Percentiles rank a stretch among this genome's conserved stretches.
Conservation (phyloP, 805 yeast species). For the Lachancea sp. region DNA sequence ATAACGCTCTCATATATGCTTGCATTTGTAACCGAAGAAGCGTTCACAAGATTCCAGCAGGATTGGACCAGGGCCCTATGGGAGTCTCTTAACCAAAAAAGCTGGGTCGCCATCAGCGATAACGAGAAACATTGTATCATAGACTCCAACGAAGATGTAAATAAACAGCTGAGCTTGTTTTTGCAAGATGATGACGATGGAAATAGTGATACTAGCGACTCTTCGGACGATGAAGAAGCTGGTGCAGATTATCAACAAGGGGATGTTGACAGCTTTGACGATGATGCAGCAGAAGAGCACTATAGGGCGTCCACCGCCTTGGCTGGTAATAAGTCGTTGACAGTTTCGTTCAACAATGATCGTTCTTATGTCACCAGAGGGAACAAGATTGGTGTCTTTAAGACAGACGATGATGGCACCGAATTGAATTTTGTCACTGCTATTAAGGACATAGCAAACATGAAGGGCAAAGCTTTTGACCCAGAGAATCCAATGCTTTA, state of each 20-base stretch:
- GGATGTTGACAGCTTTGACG: conserved; percentile 11
- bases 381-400: conserved; percentile 73
- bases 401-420: conserved; percentile 43
- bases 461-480: conserved; percentile 43
- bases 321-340: conserved; percentile 31
- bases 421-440: conserved; percentile 59
- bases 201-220: conserved; percentile 21
- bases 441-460: conserved; percentile 50
- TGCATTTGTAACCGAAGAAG: conserved; percentile 40
- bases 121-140: conserved; percentile 50
- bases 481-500: conserved; percentile 74
- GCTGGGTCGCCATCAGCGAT: conserved; percentile 41
- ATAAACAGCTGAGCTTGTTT: conserved; percentile 22
- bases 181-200: conserved; percentile 13
- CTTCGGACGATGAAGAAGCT: conserved; percentile 27
- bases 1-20: conserved; percentile 56
- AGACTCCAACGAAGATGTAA: conserved; percentile 44
- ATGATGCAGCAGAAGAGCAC: conserved; percentile 5
- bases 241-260: conserved; percentile 29
- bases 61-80: conserved; percentile 48
- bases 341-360: conserved; percentile 63
- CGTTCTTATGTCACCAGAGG: conserved; percentile 78
- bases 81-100: conserved; percentile 49
- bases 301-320: conserved; percentile 2
- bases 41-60: conserved; percentile 47